These are phyloP conservation scores for Galeopsis tetrahit DNA, from an alignment of 257 asterid genomes.

Conservation along the genomic window DNA sequence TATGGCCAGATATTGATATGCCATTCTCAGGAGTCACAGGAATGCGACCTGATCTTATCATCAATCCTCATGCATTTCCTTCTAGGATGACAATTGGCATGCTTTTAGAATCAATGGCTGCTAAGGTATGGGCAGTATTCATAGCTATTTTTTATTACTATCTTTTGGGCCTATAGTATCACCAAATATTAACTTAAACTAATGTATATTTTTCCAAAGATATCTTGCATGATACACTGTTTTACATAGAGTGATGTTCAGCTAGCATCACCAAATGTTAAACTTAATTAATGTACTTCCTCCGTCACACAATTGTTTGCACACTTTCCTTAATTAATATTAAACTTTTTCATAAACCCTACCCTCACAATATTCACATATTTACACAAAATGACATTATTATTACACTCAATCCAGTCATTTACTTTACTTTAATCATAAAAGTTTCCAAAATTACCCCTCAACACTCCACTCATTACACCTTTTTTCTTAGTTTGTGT, in stretches of 20 bases:
- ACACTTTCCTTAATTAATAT: too few species aligned
- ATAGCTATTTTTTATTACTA: conserved; percentile 20
- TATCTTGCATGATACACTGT: too few species aligned
- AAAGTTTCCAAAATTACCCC: too few species aligned
- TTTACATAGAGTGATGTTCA: neutral
- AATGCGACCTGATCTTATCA: conserved; percentile 97
- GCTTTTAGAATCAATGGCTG: conserved; percentile 97
- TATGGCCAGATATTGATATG: conserved; percentile 94
- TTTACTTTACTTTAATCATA: too few species aligned
- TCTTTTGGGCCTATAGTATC: neutral
- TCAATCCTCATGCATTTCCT: conserved; percentile 98
- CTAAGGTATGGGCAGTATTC: conserved; percentile 70
- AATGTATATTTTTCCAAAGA: neutral
- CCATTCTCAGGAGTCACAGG: conserved; percentile 91
- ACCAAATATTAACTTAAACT: neutral
- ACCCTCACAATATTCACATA: too few species aligned
- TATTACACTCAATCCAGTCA: too few species aligned
- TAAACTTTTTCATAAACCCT: too few species aligned
- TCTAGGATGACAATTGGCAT: conserved; percentile 97
- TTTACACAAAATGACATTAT: too few species aligned
- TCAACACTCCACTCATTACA: too few species aligned
- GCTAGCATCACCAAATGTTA: neutral
- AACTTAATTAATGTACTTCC: neutral
- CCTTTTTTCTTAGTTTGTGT: too few species aligned
- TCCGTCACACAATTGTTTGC: too few species aligned